Percentiles rank a stretch among this genome's conserved stretches.
phyloP scores from a whole-genome alignment of 306 rosid species.

The Ceratonia siliqua region DNA sequence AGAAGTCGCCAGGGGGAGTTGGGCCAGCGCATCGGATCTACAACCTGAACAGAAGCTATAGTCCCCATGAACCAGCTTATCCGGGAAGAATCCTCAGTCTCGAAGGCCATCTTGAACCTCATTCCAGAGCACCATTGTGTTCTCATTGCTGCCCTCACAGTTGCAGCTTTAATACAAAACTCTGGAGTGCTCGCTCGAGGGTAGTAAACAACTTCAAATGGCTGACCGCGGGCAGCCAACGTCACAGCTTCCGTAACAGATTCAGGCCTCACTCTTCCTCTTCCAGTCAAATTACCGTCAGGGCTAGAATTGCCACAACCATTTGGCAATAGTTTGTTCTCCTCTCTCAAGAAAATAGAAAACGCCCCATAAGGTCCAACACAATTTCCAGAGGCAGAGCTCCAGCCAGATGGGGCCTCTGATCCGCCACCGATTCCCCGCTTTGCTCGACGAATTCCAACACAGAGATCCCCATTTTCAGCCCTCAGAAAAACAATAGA shows the following conservation, averaged over 20 bases:
- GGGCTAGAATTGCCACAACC: constrained; percentile 51
- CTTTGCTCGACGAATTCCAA: constrained; percentile 86
- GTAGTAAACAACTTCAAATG: constrained; percentile 78
- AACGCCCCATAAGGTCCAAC: constrained; percentile 58
- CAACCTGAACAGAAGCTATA: constrained; percentile 76
- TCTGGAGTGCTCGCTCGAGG: constrained; percentile 90
- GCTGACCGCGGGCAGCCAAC: constrained; percentile 63
- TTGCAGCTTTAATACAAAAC: constrained; percentile 73
- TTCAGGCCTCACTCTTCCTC: constrained; percentile 64
- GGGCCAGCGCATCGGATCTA: constrained; percentile 89
- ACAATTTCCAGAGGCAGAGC: constrained; percentile 41
- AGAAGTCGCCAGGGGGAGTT: constrained; percentile 98
- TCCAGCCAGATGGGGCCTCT: constrained; percentile 68
- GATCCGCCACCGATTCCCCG: constrained; percentile 53
- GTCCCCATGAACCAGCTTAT: constrained; percentile 99
- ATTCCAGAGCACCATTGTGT: constrained; percentile 86
- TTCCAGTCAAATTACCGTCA: constrained; percentile 38
- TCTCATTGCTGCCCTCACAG: constrained; percentile 79
- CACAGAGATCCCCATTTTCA: constrained; percentile 76
- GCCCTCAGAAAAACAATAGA: constrained; percentile 85
- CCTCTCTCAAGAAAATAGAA: constrained; percentile 66
- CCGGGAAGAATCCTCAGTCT: constrained; percentile 94
- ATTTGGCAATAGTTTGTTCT: constrained; percentile 49
- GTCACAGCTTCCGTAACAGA: constrained; percentile 70
- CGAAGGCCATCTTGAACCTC: constrained; percentile 99